Evolutionary conservation across 306 rosid genomes (phyloP), one percentile per base, ranked within the genome.

Genomic region (Cyclanthera cordifolia): DNA sequence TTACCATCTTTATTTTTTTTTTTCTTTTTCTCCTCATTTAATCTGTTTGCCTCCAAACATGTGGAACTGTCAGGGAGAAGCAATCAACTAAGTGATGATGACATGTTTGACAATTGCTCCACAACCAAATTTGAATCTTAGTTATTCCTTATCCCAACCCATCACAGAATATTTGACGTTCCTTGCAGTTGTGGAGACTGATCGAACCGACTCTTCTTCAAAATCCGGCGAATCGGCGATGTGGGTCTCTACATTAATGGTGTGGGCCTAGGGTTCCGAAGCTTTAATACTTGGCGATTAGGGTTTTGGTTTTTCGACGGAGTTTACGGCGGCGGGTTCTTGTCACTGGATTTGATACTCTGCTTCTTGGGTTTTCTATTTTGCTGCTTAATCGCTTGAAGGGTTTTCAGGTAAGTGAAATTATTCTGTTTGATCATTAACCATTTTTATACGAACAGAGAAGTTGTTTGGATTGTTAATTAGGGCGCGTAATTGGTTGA

Each of bases 221-320:
- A 77, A 65, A 72, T 74, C 72, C 69, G 30, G 61, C 74, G 71
- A 71, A 12, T 53, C 34, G 65, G 47, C 37, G 32, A 23, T 56
- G 67, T 34, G 77, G 83, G 83, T 76, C 55, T 69, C 52, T 69
- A 59, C 72, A 59, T 28, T 56, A 57, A 69, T 73, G 75, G 46
- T 79, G 39, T 32, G 2, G 24, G 53, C 39, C 63, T 61, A 39
- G 53, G 52, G 70, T 21, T 45, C 6, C 21, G 54, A 46, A 46
- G 54, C 24, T 24, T 3, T 23, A 2, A 66, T 24, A 14, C 39
- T 66, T 46, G 43, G 7, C 14, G 19, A 6, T 13, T 64, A 14
- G 70, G 53, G 21, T 43, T 64, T 64, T 37, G 51, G 34, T 63
- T 63, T 41, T 41, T 3, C n/a, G 17, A 63, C 3, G 52, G 20